These are phyloP conservation scores for Sclerotinia borealis DNA, from an alignment of 2,329 filamentous ascomycete species.

Conservation along the genomic window DNA sequence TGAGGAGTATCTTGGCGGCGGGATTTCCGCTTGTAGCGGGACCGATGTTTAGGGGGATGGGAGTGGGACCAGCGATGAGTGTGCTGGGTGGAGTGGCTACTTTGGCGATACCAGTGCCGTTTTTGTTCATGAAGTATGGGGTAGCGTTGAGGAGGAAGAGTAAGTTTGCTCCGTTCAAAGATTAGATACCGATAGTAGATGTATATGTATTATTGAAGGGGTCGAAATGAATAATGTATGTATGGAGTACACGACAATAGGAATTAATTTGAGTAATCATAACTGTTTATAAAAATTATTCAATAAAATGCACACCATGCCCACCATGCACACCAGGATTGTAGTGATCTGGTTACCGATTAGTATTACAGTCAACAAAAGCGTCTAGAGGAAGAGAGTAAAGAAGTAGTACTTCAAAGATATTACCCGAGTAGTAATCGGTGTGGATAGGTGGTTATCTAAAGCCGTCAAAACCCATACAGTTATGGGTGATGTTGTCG, in stretches of 20 bases:
- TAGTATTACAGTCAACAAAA: conserved; percentile 1
- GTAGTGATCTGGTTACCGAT: conserved; percentile 3
- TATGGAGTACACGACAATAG: too few species aligned
- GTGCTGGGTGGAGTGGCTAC: conserved; percentile 54
- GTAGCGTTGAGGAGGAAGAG: conserved; percentile 36
- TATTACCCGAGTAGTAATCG: background rate
- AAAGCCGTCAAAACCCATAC: background rate
- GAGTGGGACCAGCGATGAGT: conserved; percentile 57
- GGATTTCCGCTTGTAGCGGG: conserved; percentile 40
- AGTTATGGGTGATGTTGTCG: background rate
- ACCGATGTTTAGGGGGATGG: conserved; percentile 56
- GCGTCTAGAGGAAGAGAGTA: background rate
- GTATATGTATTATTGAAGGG: too few species aligned
- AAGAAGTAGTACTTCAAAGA: conserved; percentile 6
- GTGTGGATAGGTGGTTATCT: conserved; percentile 3
- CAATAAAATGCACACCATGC: too few species aligned
- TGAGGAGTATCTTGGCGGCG: conserved; percentile 40
- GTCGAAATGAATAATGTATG: background rate
- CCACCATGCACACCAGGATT: conserved; percentile 5
- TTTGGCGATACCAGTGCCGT: conserved; percentile 51
- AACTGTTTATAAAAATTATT: conserved; percentile 9
- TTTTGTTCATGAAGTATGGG: conserved; percentile 42
- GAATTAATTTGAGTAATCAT: background rate
- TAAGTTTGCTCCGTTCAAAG: conserved; percentile 36
- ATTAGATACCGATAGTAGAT: background rate